These are phyloP conservation scores for Chlorella sp. DNA, from an alignment of 139 green algal species.

Conservation along the genomic window DNA sequence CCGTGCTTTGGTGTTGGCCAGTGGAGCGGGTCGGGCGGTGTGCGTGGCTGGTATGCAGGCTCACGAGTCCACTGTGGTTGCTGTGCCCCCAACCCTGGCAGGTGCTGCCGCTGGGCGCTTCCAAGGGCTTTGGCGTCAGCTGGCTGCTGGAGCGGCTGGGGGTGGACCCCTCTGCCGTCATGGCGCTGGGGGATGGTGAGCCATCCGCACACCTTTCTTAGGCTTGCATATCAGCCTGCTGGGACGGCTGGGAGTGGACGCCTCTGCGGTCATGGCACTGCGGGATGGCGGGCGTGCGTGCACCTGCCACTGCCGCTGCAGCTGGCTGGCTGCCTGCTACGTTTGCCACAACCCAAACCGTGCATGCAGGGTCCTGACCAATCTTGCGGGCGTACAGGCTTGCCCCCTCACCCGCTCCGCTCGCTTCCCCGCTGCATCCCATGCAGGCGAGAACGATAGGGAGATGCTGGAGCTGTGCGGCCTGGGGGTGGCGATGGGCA, in stretches of 20 bases:
- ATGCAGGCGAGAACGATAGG: not conserved
- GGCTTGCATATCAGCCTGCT: no score
- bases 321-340: not conserved
- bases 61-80: no score
- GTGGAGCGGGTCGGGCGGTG: no score
- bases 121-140: conserved; percentile 67
- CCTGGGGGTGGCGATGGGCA: conserved; percentile 83
- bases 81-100: not conserved
- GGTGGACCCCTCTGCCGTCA: conserved; percentile 51
- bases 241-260: conserved; percentile 49
- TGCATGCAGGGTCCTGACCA: no score
- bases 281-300: conserved; percentile 80
- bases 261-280: conserved; percentile 74
- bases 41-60: no score
- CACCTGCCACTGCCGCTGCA: no score
- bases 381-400: no score
- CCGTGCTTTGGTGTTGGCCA: not conserved
- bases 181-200: conserved; percentile 86
- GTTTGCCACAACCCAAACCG: no score
- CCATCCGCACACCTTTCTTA: no score
- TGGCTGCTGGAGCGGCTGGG: conserved; percentile 61
- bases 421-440: no score
- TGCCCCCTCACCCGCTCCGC: no score
- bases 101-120: conserved; percentile 71
- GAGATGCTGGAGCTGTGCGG: conserved; percentile 84